Evolutionary conservation across 2,329 filamentous ascomycete genomes (phyloP), one percentile per base, ranked within the genome.

Genomic region (Macrophomina tecta): DNA sequence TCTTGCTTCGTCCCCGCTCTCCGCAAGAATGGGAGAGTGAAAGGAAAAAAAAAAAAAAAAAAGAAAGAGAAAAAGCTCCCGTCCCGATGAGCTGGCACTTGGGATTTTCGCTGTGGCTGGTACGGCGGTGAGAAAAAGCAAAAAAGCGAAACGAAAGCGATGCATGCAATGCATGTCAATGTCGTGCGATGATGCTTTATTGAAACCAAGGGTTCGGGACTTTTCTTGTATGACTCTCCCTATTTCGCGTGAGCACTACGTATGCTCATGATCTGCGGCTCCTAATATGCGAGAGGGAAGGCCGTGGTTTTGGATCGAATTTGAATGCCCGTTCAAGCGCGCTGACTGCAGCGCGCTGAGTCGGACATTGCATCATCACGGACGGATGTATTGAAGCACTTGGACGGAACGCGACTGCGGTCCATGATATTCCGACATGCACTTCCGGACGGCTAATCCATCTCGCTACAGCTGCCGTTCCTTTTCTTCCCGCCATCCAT

Each of bases 21-120:
- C 42, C 12, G 42, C 42, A 46, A 46, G 14, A 49, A 49, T 23
- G 23, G 23, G 23, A 49, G 23, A 38, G 36, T 2, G 23, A 23
- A 3, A 23, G 23, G 23, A 1, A 2, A 23, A 23, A 23, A 23
- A 23, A 23, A 23, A 2, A 23, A 23, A 23, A 23, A 3, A 23
- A 23, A 23, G 3, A 23, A 23, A 23, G 3, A 23, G 3, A 23
- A 23, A 23, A 23, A 23, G 23, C 23, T 23, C 36, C 7, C 36
- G 12, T 49, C 18, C 53, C 53, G 53, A 56, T 16, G 53, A 30
- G 53, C 53, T 30, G 53, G 53, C 6, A 56, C 18, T 56, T 16
- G 32, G 53, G 9, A 16, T 8, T 49, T 9, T 7, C 5, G 46
- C 8, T 3, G 46, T 49, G 46, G 46, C 23, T 23, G 46, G 8